Conservation (phyloP, 176 grass and related monocot genomes). For the Tillandsia fasciculata region DNA sequence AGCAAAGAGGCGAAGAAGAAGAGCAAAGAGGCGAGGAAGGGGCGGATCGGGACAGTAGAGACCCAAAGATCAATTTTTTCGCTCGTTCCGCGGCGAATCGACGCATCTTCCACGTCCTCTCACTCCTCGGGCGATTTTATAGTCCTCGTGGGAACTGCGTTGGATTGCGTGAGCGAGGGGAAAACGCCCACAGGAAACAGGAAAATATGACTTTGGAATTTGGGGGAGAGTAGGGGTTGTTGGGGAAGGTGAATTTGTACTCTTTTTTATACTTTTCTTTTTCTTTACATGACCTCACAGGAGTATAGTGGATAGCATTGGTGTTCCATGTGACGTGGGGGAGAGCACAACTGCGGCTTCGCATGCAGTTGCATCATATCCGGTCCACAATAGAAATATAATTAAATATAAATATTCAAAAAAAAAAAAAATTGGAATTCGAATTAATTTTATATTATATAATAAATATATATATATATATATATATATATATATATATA, state of each 20-base stretch:
- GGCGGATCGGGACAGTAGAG: not conserved
- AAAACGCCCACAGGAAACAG: not conserved
- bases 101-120: not conserved
- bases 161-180: not conserved
- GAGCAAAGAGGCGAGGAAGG: not conserved
- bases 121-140: not conserved
- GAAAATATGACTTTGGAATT: not conserved
- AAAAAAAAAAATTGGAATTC: too few species aligned
- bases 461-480: too few species aligned
- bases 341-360: not conserved
- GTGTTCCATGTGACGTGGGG: not conserved
- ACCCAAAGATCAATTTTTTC: not conserved
- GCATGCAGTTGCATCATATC: not conserved
- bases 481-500: too few species aligned
- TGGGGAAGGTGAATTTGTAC: too few species aligned
- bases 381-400: too few species aligned
- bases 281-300: not conserved
- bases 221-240: not conserved
- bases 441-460: too few species aligned
- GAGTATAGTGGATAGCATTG: not conserved
- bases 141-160: not conserved
- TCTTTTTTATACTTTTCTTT: too few species aligned
- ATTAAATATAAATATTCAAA: too few species aligned
- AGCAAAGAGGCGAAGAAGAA: conserved; percentile 5
- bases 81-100: conserved; percentile 11